phyloP scores from a whole-genome alignment of 73 alveolate species.

The Loxodes magnus region DNA sequence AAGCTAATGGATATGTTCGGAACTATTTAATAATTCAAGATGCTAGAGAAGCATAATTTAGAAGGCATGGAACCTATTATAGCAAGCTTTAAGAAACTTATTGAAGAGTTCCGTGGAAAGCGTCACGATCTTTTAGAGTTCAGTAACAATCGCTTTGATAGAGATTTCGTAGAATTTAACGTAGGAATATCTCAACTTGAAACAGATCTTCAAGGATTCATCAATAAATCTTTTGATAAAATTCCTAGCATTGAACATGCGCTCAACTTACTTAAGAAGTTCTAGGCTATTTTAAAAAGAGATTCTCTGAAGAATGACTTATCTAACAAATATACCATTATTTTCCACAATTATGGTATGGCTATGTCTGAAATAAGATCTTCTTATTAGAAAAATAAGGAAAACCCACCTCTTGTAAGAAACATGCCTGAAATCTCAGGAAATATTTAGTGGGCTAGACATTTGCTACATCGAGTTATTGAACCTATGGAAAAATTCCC shows the following conservation, averaged over 20 bases:
- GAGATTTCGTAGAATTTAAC: slow-evolving; percentile 99
- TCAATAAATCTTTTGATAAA: slow-evolving; percentile 94
- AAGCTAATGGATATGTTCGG: slow-evolving; percentile 98
- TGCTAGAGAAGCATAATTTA: slow-evolving; percentile 92
- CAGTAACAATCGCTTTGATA: slow-evolving; percentile 79
- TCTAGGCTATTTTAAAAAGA: slow-evolving; percentile 92
- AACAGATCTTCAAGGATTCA: slow-evolving; percentile 91
- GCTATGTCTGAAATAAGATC: slow-evolving; percentile 55
- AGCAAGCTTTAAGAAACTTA: slow-evolving; percentile 74
- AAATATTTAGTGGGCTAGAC: slow-evolving; percentile 99
- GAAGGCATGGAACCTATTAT: slow-evolving; percentile 96
- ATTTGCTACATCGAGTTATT: slow-evolving; percentile 83
- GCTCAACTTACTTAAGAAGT: slow-evolving; percentile 90
- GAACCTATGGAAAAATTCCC: slow-evolving; percentile 97
- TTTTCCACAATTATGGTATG: slow-evolving; percentile 85
- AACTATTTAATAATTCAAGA: slow-evolving; percentile 88
- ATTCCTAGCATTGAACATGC: slow-evolving; percentile 95
- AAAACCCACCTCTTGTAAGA: slow-evolving; percentile 98
- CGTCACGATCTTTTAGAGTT: slow-evolving; percentile 80
- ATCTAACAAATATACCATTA: slow-evolving; percentile 73
- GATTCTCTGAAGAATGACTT: slow-evolving; percentile 78
- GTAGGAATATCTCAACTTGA: slow-evolving; percentile 96
- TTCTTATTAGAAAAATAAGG: slow-evolving; percentile 15
- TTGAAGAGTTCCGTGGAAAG: slow-evolving; percentile 91
- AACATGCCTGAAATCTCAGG: slow-evolving; percentile 99